These are phyloP conservation scores for Sanghuangporus weigelae DNA, from an alignment of 1,284 basidiomycete species.

Conservation along the genomic window DNA sequence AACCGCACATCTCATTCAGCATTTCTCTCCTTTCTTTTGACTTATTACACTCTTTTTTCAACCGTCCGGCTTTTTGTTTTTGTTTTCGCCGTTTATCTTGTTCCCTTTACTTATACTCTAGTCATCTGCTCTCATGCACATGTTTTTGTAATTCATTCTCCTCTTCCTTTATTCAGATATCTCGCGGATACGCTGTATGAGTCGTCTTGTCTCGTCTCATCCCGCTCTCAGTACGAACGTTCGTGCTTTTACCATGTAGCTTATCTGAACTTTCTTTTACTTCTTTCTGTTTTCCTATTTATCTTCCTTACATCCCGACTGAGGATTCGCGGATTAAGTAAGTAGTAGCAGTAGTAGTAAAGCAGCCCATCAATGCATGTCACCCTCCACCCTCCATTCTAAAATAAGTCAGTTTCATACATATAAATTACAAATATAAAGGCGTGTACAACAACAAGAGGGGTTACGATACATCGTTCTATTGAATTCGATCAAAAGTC, in stretches of 20 bases:
- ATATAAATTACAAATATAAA: not conserved
- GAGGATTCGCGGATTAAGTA: not conserved
- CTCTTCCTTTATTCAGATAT: not conserved
- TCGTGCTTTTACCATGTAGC: no score
- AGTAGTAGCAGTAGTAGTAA: not conserved
- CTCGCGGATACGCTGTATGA: no score
- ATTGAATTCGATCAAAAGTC: no score
- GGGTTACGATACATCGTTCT: no score
- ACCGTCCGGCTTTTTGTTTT: not conserved
- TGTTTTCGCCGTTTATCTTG: not conserved
- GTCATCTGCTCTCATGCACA: not conserved
- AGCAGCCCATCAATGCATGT: not conserved
- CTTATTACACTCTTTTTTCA: not conserved
- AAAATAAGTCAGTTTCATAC: not conserved
- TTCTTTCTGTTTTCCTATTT: not conserved
- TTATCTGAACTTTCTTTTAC: not conserved
- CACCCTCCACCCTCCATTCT: not conserved
- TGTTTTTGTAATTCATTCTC: not conserved
- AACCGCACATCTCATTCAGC: not conserved
- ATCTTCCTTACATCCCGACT: not conserved
- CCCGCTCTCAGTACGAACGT: no score
- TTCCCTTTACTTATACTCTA: slow-evolving; percentile 3
- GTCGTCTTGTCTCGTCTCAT: no score
- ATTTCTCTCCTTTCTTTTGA: not conserved
- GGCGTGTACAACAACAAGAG: not conserved